These are phyloP conservation scores for Mycena haematopus DNA, from an alignment of 768 basidiomycete genomes.

Conservation along the genomic window DNA sequence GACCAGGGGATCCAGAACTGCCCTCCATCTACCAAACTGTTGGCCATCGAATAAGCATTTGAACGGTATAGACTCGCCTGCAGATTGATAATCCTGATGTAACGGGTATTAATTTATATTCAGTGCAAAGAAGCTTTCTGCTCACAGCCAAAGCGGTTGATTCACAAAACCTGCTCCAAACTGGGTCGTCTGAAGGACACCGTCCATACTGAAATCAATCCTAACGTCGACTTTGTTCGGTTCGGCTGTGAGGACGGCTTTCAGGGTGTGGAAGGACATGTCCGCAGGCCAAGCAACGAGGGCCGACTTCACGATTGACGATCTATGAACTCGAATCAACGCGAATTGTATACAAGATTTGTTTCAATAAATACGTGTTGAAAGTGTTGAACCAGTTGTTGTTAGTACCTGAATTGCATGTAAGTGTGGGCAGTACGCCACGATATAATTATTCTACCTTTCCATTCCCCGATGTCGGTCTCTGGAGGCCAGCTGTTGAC, in stretches of 20 bases:
- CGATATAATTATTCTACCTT: constrained; percentile 25
- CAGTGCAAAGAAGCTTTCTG: constrained; percentile 4
- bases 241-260: constrained; percentile 48
- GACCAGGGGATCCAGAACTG: constrained; percentile 51
- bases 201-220: constrained; percentile 51
- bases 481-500: constrained; percentile 53
- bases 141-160: constrained; percentile 50
- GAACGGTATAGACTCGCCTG: constrained; percentile 36
- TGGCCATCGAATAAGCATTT: not conserved
- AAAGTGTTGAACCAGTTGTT: constrained; percentile 54
- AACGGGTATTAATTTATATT: not conserved
- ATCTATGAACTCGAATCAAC: constrained; percentile 23
- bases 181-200: constrained; percentile 43
- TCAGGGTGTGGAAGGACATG: constrained; percentile 49
- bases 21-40: constrained; percentile 47
- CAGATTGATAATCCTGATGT: constrained; percentile 49
- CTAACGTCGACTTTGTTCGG: constrained; percentile 44
- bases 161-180: constrained; percentile 48
- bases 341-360: not conserved
- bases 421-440: not conserved
- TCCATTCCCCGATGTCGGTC: constrained; percentile 53
- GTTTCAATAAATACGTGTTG: constrained; percentile 39
- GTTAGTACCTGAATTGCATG: constrained; percentile 37
- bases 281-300: constrained; percentile 51
- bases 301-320: constrained; percentile 46